These are phyloP conservation scores for Cyberlindnera bimundalis DNA, from an alignment of 805 yeast genomes.

Conservation along the genomic window DNA sequence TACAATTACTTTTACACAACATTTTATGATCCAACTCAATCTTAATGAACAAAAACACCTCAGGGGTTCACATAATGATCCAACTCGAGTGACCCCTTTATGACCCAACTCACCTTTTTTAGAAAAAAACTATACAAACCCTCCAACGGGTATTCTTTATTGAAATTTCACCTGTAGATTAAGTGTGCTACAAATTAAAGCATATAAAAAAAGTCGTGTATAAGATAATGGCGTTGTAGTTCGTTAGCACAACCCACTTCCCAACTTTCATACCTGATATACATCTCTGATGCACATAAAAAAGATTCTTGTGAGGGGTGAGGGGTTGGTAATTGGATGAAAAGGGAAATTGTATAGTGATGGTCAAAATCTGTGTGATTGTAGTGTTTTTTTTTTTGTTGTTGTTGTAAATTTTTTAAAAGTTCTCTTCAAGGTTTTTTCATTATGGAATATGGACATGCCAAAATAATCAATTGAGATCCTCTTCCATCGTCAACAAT, in stretches of 20 bases:
- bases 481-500: slow-evolving; percentile 2
- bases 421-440: no score
- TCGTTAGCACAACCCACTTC: slow-evolving; percentile 2
- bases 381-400: neutral
- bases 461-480: neutral
- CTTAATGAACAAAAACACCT: slow-evolving; percentile 1
- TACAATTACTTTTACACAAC: no score
- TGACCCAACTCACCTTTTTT: slow-evolving; percentile 5
- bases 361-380: slow-evolving; percentile 4
- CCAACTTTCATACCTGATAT: neutral
- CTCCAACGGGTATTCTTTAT: slow-evolving; percentile 14
- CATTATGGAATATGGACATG: slow-evolving; percentile 1
- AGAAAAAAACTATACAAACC: slow-evolving; percentile 1
- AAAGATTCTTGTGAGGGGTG: no score
- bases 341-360: neutral
- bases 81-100: slow-evolving; percentile 13
- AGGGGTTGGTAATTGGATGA: no score
- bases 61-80: slow-evolving; percentile 9
- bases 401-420: no score
- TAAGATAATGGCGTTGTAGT: slow-evolving; percentile 7
- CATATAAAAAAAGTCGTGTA: slow-evolving; percentile 5
- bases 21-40: slow-evolving; percentile 16
- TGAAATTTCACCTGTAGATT: no score
- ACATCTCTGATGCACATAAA: slow-evolving; percentile 1
- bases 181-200: neutral